phyloP scores from a whole-genome alignment of 1,139 yeast species.

The Suhomyces yuchorum region DNA sequence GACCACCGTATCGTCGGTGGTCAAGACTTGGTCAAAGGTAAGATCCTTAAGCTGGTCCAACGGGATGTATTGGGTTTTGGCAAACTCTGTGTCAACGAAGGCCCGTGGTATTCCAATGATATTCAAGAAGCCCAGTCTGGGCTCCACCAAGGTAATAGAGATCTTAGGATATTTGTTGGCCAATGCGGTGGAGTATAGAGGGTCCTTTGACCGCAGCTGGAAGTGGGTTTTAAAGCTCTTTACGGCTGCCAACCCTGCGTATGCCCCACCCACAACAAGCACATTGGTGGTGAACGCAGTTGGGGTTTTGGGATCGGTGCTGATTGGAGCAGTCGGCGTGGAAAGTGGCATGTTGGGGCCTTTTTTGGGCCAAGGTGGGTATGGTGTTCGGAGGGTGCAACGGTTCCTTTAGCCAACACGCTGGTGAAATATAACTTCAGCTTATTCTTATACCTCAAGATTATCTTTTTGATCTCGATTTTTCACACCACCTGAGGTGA shows the following conservation, averaged over 20 bases:
- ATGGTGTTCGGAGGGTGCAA: neutral
- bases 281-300: constrained; percentile 28
- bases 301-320: constrained; percentile 3
- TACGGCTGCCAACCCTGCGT: constrained; percentile 50
- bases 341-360: constrained; percentile 13
- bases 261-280: constrained; percentile 55
- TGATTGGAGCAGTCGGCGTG: constrained; percentile 5
- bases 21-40: constrained; percentile 30
- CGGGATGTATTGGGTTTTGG: constrained; percentile 44
- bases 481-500: neutral
- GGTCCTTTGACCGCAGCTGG: constrained; percentile 17
- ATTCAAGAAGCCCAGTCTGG: constrained; percentile 54
- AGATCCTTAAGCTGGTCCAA: constrained; percentile 34
- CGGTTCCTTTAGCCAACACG: neutral
- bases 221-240: constrained; percentile 38
- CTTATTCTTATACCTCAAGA: neutral
- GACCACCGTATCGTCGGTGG: constrained; percentile 24
- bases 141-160: constrained; percentile 50
- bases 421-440: neutral
- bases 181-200: constrained; percentile 15
- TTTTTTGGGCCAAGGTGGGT: neutral
- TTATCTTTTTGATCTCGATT: constrained; percentile 11
- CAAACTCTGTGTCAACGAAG: constrained; percentile 49
- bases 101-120: constrained; percentile 54
- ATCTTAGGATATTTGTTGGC: constrained; percentile 21